phyloP scores from a whole-genome alignment of 345 rosid genomes.

The Excoecaria agallocha region DNA sequence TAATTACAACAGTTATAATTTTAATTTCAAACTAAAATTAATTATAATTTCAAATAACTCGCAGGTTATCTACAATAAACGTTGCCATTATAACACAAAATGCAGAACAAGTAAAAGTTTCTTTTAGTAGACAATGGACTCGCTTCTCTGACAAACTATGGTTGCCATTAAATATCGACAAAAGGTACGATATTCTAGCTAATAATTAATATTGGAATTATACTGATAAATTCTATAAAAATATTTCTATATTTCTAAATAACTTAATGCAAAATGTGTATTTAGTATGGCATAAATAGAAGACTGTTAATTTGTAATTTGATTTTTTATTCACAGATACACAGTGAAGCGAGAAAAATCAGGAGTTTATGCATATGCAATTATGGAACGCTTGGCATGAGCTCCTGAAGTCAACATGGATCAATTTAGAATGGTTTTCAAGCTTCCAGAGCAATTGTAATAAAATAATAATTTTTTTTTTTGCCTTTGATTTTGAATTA shows the following conservation, averaged over 20 bases:
- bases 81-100: slow-evolving; percentile 1
- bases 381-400: slow-evolving; percentile 15
- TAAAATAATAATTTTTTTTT: no score
- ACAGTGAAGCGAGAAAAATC: slow-evolving; percentile 7
- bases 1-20: background rate
- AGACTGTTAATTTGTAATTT: no score
- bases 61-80: slow-evolving; percentile 48
- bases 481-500: no score
- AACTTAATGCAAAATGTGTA: no score
- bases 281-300: no score
- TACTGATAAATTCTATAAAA: no score
- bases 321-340: background rate
- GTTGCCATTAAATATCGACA: slow-evolving; percentile 3
- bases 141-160: no score
- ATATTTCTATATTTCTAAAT: no score
- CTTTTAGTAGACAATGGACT: slow-evolving; percentile 16
- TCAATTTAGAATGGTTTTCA: slow-evolving; percentile 16
- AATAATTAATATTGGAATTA: background rate
- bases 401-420: slow-evolving; percentile 9
- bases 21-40: background rate
- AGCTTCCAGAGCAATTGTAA: background rate
- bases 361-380: slow-evolving; percentile 13
- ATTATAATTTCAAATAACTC: background rate
- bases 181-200: background rate
- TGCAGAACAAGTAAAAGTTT: slow-evolving; percentile 24